phyloP scores from a whole-genome alignment of 2,329 filamentous ascomycete genomes.

The Chrysoporthe puriensis region DNA sequence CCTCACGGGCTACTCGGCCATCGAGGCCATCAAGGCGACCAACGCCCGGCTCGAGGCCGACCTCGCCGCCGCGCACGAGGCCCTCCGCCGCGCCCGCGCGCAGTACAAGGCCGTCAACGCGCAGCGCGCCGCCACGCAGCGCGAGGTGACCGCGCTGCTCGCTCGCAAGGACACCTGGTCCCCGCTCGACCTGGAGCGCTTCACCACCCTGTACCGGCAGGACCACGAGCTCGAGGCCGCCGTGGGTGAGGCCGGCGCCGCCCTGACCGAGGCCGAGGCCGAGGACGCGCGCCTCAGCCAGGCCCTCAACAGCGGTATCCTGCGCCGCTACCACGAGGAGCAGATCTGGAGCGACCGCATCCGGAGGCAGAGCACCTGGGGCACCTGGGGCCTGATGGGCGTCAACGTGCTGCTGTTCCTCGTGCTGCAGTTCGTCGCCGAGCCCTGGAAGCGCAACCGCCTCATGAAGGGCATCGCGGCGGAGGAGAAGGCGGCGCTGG shows the following conservation, averaged over 20 bases:
- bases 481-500: slow-evolving; percentile 66
- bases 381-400: slow-evolving; percentile 97
- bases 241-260: slow-evolving; percentile 72
- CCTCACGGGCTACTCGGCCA: slow-evolving; percentile 90
- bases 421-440: slow-evolving; percentile 83
- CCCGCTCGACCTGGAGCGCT: slow-evolving; percentile 84
- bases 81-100: slow-evolving; percentile 72
- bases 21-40: slow-evolving; percentile 80
- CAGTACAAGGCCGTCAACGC: slow-evolving; percentile 83
- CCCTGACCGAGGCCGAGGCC: slow-evolving; percentile 74
- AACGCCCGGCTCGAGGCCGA: slow-evolving; percentile 70
- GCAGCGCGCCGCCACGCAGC: slow-evolving; percentile 84
- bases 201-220: slow-evolving; percentile 87
- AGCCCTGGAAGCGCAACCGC: slow-evolving; percentile 84
- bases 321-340: slow-evolving; percentile 95
- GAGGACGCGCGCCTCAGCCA: slow-evolving; percentile 78
- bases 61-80: slow-evolving; percentile 62
- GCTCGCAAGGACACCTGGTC: slow-evolving; percentile 95
- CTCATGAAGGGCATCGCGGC: slow-evolving; percentile 84
- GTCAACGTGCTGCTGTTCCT: slow-evolving; percentile 91
- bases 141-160: slow-evolving; percentile 91
- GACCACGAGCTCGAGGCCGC: slow-evolving; percentile 93
- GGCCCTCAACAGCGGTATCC: slow-evolving; percentile 78
- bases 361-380: slow-evolving; percentile 94
- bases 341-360: slow-evolving; percentile 99